These are phyloP conservation scores for Solanum infundibuliforme DNA, from an alignment of 257 asterid species.

Conservation along the genomic window DNA sequence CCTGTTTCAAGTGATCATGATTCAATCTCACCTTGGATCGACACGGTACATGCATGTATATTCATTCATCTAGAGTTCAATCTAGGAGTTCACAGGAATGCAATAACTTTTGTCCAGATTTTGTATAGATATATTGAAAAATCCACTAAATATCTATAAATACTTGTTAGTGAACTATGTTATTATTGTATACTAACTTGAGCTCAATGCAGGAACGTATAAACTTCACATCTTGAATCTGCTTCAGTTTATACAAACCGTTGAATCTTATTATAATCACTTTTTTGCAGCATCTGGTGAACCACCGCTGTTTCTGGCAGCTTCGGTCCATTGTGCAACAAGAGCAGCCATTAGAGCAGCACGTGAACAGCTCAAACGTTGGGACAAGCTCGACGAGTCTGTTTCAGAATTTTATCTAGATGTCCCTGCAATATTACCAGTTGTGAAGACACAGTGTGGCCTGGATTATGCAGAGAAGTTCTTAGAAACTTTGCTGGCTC, in stretches of 20 bases:
- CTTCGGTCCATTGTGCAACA: conserved; percentile 69
- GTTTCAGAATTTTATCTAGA: conserved; percentile 34
- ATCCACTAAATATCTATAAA: neutral
- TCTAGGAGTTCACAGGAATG: neutral
- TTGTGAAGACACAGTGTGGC: conserved; percentile 63
- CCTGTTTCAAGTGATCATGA: too few relatives aligned
- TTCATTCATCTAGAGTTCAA: too few relatives aligned
- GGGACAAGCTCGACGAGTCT: conserved; percentile 43
- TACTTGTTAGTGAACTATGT: neutral
- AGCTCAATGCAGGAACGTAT: neutral
- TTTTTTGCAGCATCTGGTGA: conserved; percentile 74
- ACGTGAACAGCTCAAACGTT: conserved; percentile 37
- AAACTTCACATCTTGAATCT: neutral
- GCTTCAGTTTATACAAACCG: neutral
- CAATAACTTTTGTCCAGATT: neutral
- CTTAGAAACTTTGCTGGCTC: conserved; percentile 19
- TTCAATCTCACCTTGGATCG: too few relatives aligned
- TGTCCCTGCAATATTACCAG: conserved; percentile 67
- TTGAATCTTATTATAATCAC: neutral
- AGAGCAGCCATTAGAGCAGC: conserved; percentile 68
- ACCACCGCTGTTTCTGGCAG: conserved; percentile 68
- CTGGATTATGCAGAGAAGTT: conserved; percentile 38
- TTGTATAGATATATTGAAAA: neutral
- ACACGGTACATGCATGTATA: too few relatives aligned
- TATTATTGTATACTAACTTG: neutral